Conservation (phyloP, 2,329 filamentous ascomycete species). For the Neopestalotiopsis clavispora region DNA sequence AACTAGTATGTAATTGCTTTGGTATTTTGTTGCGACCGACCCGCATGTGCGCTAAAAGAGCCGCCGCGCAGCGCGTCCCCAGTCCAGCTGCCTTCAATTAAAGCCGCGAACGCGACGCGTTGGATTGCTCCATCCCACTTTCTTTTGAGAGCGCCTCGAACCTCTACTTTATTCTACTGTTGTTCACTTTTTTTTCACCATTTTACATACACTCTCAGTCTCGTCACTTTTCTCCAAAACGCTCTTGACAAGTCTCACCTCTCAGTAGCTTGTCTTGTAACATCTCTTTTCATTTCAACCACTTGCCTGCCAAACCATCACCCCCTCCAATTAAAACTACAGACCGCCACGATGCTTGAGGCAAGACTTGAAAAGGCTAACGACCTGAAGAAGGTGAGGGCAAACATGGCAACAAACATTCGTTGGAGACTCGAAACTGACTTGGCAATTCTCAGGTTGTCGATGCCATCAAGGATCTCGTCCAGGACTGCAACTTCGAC, state of each 20-base stretch:
- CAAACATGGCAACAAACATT: not conserved
- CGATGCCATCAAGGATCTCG: constrained; percentile 98
- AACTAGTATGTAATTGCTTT: not conserved
- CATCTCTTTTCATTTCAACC: not conserved
- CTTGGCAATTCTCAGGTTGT: constrained; percentile 70
- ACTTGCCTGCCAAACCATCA: not conserved
- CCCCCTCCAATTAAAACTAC: constrained; percentile 1
- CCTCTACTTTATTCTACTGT: not conserved
- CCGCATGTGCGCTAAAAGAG: not conserved
- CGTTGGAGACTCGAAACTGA: not conserved
- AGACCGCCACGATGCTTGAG: constrained; percentile 76
- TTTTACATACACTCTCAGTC: too few relatives aligned
- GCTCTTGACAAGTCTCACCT: not conserved
- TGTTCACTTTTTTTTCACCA: not conserved
- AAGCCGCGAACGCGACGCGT: constrained; percentile 10
- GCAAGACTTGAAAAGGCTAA: constrained; percentile 94
- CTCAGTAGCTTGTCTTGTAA: not conserved
- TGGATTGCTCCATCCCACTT: constrained; percentile 16
- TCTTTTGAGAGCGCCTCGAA: constrained; percentile 9
- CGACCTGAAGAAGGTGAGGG: constrained; percentile 87
- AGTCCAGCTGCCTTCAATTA: constrained; percentile 8
- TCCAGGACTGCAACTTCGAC: constrained; percentile 99
- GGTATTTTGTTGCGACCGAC: not conserved
- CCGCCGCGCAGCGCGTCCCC: not conserved
- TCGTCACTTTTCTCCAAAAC: too few relatives aligned